A percentile compares a stretch with the other conserved stretches of the same genome.
Evolutionary conservation across 345 rosid species (phyloP).

Genomic region (Melastoma malabathricum): DNA sequence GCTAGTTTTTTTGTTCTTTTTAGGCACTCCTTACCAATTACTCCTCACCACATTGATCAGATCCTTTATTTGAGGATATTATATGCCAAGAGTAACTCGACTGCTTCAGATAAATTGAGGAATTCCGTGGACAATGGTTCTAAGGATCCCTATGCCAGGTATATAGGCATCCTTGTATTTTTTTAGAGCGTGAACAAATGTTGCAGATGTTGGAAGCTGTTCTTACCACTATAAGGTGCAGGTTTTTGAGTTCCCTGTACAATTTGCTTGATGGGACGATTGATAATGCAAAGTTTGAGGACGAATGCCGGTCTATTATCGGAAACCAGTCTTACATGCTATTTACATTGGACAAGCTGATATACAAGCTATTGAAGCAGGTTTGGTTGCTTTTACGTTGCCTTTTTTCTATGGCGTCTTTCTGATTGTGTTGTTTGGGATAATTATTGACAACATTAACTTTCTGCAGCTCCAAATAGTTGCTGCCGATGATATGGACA

Average conservation of each 20-base stretch:
- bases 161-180: slow-evolving; percentile 1
- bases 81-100: slow-evolving; percentile 57
- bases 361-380: slow-evolving; percentile 90
- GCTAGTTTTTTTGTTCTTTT: too few species aligned
- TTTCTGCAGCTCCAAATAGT: slow-evolving; percentile 76
- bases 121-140: slow-evolving; percentile 29
- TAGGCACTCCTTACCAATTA: too few species aligned
- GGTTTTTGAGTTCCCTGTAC: slow-evolving; percentile 73
- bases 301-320: slow-evolving; percentile 87
- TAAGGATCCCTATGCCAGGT: slow-evolving; percentile 70
- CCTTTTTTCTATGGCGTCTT: slow-evolving; percentile 3
- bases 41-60: slow-evolving; percentile 14
- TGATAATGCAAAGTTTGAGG: slow-evolving; percentile 90
- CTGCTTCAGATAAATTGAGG: slow-evolving; percentile 42
- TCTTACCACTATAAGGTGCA: slow-evolving; percentile 12
- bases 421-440: slow-evolving; percentile 4
- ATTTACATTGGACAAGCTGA: slow-evolving; percentile 86
- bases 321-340: slow-evolving; percentile 88
- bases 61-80: slow-evolving; percentile 70
- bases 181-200: too few species aligned
- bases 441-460: slow-evolving; percentile 9
- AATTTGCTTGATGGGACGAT: slow-evolving; percentile 81
- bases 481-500: slow-evolving; percentile 77
- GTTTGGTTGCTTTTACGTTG: slow-evolving; percentile 17
- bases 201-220: too few species aligned